These are phyloP conservation scores for Prunella vulgaris DNA, from an alignment of 257 asterid genomes.

Conservation along the genomic window DNA sequence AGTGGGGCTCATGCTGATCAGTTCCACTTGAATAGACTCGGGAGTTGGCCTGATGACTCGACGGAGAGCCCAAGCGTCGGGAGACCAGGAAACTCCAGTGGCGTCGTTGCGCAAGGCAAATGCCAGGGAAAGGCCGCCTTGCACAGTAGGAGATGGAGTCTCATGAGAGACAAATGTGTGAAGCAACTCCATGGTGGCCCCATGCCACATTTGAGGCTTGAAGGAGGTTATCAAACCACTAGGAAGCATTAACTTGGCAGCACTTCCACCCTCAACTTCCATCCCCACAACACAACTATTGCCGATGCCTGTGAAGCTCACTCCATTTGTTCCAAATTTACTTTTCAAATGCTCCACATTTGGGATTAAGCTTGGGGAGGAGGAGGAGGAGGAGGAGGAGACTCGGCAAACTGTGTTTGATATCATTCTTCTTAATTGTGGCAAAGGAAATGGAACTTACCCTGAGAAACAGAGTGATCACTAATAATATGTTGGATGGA, in stretches of 20 bases:
- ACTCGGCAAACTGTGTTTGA: no score
- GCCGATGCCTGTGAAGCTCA: conserved; percentile 42
- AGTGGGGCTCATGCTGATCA: conserved; percentile 34
- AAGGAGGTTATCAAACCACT: conserved; percentile 74
- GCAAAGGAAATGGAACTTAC: no score
- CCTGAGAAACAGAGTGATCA: no score
- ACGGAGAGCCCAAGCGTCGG: conserved; percentile 45
- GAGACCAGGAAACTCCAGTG: conserved; percentile 43
- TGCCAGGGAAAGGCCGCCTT: conserved; percentile 65
- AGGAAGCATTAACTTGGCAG: conserved; percentile 68
- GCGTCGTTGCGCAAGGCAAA: conserved; percentile 27
- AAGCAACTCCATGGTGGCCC: conserved; percentile 56
- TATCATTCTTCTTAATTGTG: no score
- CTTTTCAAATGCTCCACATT: conserved; percentile 34
- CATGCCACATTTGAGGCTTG: conserved; percentile 81
- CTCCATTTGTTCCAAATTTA: conserved; percentile 43
- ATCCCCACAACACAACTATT: conserved; percentile 44
- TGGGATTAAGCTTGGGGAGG: neutral
- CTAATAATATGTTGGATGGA: no score
- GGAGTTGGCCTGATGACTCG: conserved; percentile 45
- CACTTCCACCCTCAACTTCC: conserved; percentile 56
- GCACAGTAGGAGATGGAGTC: conserved; percentile 45
- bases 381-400: no score
- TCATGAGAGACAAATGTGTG: conserved; percentile 59
- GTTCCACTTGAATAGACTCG: conserved; percentile 54